Conservation (phyloP, 371 early-diverging fungal genomes). For the Mortierella polycephala region DNA sequence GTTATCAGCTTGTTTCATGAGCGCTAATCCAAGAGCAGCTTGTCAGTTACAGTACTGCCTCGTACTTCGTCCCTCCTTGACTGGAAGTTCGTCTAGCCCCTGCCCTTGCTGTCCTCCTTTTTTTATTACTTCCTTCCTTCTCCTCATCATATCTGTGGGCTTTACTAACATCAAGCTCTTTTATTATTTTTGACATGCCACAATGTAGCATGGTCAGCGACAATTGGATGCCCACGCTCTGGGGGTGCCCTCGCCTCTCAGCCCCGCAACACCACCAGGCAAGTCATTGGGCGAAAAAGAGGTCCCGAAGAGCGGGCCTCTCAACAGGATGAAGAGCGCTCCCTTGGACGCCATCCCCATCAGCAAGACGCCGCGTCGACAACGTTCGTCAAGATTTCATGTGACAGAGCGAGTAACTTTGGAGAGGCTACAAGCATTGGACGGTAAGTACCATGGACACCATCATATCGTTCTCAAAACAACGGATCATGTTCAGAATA, state of each 20-base stretch:
- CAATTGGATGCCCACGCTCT: background rate
- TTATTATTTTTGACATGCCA: no score
- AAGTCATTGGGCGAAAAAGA: slow-evolving; percentile 53
- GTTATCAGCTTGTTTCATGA: slow-evolving; percentile 13
- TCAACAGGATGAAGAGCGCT: slow-evolving; percentile 78
- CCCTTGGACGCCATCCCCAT: slow-evolving; percentile 83
- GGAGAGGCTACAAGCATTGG: slow-evolving; percentile 75
- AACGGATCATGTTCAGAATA: no score
- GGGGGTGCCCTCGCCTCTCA: slow-evolving; percentile 6
- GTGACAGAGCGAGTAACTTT: slow-evolving; percentile 77
- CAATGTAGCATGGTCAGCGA: background rate
- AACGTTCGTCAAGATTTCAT: slow-evolving; percentile 85
- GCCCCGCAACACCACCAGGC: slow-evolving; percentile 20
- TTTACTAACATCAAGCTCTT: no score
- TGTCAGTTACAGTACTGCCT: background rate
- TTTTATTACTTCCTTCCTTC: background rate
- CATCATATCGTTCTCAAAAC: no score
- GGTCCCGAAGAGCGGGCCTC: slow-evolving; percentile 78
- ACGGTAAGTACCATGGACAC: slow-evolving; percentile 68
- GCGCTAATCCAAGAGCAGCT: background rate
- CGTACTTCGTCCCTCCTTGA: background rate
- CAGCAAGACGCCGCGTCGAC: slow-evolving; percentile 80
- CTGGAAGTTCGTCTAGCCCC: background rate
- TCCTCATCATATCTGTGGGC: no score
- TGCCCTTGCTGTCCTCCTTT: background rate